A percentile compares a stretch with the other conserved stretches of the same genome.
These are phyloP conservation scores for Phytophthora rubi DNA, from an alignment of 352 stramenopile species.

Conservation along the genomic window DNA sequence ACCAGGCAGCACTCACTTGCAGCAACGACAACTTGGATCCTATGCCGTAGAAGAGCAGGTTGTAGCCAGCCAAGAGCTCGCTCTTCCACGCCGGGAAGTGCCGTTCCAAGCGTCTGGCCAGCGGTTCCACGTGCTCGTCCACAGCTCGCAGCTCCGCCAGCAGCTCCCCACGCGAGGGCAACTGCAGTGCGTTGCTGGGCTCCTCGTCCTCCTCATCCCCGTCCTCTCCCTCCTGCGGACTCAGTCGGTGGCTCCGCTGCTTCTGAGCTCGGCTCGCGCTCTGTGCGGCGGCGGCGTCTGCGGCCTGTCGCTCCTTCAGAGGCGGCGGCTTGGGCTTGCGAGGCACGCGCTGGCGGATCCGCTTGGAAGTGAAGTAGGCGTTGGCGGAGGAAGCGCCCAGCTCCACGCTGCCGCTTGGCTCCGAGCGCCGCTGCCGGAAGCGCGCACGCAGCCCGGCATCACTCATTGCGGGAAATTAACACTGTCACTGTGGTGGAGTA, in stretches of 20 bases:
- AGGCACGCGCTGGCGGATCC: slow-evolving; percentile 24
- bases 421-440: slow-evolving; percentile 19
- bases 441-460: slow-evolving; percentile 29
- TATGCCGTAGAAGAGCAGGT: slow-evolving; percentile 59
- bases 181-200: slow-evolving; percentile 14
- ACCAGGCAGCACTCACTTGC: slow-evolving; percentile 36
- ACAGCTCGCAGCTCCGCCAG: slow-evolving; percentile 29
- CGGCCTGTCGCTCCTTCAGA: slow-evolving; percentile 24
- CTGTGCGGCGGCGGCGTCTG: background rate
- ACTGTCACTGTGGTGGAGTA: too few relatives aligned
- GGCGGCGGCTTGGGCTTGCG: slow-evolving; percentile 33
- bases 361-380: slow-evolving; percentile 50
- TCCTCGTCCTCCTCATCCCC: slow-evolving; percentile 14
- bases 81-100: slow-evolving; percentile 51
- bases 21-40: slow-evolving; percentile 63
- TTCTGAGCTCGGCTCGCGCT: slow-evolving; percentile 1
- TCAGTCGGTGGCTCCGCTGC: background rate
- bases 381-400: slow-evolving; percentile 43
- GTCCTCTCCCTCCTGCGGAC: slow-evolving; percentile 1
- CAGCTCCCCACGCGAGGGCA: slow-evolving; percentile 28
- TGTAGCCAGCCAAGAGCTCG: slow-evolving; percentile 53
- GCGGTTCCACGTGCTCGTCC: slow-evolving; percentile 28
- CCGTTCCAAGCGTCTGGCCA: slow-evolving; percentile 18
- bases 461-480: too few relatives aligned
- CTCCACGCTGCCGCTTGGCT: slow-evolving; percentile 22